These are phyloP conservation scores for thale cress (Arabidopsis thaliana) DNA, from an alignment of 345 rosid species.

Conservation along the genomic window TAIR10.1 NC_003071.7:1333001-1333500, in stretches of 20 bases:
- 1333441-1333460: conserved; percentile 6
- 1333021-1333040: too few species aligned
- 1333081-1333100: too few species aligned
- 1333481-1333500: conserved; percentile 59
- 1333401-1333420: conserved; percentile 10
- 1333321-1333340: conserved; percentile 16
- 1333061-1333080: too few species aligned
- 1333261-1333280: conserved; percentile 36
- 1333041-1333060: too few species aligned
- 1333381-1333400: conserved; percentile 28
- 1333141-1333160: too few species aligned
- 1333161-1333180: too few species aligned
- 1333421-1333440: conserved; percentile 20
- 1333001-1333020: too few species aligned
- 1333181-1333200: too few species aligned
- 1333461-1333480: conserved; percentile 64
- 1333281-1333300: conserved; percentile 22
- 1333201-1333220: too few species aligned
- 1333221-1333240: neutral
- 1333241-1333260: conserved; percentile 22
- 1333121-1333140: too few species aligned
- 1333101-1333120: too few species aligned
- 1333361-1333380: conserved; percentile 14
- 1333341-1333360: conserved; percentile 25
- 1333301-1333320: conserved; percentile 23